Evolutionary conservation across 2,329 filamentous ascomycete genomes (phyloP), one percentile per base, ranked within the genome.

Genomic region (Aspergillus sp.): DNA sequence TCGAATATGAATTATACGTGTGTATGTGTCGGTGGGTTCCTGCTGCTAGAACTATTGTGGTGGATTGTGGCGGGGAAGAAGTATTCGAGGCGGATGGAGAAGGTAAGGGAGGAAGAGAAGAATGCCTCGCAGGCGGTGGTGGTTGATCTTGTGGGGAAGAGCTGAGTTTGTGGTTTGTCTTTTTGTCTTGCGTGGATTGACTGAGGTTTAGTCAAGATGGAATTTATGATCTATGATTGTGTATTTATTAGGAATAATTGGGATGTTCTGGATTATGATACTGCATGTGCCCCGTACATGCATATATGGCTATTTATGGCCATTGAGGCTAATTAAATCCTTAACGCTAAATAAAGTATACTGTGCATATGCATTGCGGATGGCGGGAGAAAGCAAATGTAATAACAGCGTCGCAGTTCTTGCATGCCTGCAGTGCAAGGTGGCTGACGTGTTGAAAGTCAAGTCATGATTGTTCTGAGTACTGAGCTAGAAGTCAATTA

Each of bases 81-180:
- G 23, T 81, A 79, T 43, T 76, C 75, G 5, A 68, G 71, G 56
- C 73, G 68, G 39, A 78, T 81, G 65, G 69, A 72, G 21, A 74
- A 76, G 54, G 70, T 67, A 8, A 66, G 60, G 48, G 76, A 96
- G 91, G 63, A 97, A 81, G 75, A 96, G 17, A 28, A 61, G 17
- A 62, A 62, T 48, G 61, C 58, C 21, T 48, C 62, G 10, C 43
- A 48, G 19, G 50, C 61, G n/a, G 52, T 66, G 50, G 54, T 66
- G 56, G 63, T 65, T n/a, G 50, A 57, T 51, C 36, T n/a, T 15
- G 55, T 53, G 15, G 57, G 41, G 15, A 63, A 61, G 51, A 41
- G 19, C n/a, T 57, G 47, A 43, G 12, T 23, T 7, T 13, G 49
- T 8, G 17, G 21, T 9, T 49, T 45, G 41, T 10, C 8, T 8